Conservation (phyloP, 805 yeast genomes). For the Metschnikowia gruessii region DNA sequence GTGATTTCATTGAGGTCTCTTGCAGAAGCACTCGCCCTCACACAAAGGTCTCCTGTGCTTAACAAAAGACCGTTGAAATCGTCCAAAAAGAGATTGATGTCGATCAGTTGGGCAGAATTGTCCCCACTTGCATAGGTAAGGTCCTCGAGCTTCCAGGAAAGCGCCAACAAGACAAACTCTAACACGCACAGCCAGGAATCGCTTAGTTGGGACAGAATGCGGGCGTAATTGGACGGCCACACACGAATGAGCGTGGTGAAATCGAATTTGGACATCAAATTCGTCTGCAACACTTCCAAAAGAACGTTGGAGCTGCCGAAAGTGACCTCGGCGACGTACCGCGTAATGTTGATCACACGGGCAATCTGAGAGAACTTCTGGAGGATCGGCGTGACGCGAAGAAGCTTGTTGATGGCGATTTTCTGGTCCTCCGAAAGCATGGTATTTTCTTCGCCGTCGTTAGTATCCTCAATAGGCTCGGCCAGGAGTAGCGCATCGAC, state of each 20-base stretch:
- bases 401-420: constrained; percentile 15
- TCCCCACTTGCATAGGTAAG: constrained; percentile 25
- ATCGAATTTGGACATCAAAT: constrained; percentile 24
- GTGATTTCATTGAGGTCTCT: constrained; percentile 12
- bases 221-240: constrained; percentile 24
- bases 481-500: constrained; percentile 6
- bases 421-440: constrained; percentile 20
- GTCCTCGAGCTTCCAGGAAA: constrained; percentile 38
- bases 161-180: constrained; percentile 26
- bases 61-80: constrained; percentile 20
- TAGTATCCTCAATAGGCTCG: constrained; percentile 11
- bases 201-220: constrained; percentile 13
- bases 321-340: constrained; percentile 20
- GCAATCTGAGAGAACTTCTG: constrained; percentile 28
- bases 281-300: constrained; percentile 19
- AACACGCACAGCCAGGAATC: constrained; percentile 21
- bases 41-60: constrained; percentile 14
- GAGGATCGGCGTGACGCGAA: constrained; percentile 19
- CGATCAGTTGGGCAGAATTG: constrained; percentile 22
- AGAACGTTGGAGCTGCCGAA: constrained; percentile 13
- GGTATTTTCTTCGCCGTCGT: constrained; percentile 14
- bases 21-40: constrained; percentile 8
- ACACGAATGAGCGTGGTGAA: constrained; percentile 19
- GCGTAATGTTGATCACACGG: constrained; percentile 24
- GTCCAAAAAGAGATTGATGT: constrained; percentile 25